phyloP scores from a whole-genome alignment of 352 stramenopile genomes.

The Peronospora belbahrii region DNA sequence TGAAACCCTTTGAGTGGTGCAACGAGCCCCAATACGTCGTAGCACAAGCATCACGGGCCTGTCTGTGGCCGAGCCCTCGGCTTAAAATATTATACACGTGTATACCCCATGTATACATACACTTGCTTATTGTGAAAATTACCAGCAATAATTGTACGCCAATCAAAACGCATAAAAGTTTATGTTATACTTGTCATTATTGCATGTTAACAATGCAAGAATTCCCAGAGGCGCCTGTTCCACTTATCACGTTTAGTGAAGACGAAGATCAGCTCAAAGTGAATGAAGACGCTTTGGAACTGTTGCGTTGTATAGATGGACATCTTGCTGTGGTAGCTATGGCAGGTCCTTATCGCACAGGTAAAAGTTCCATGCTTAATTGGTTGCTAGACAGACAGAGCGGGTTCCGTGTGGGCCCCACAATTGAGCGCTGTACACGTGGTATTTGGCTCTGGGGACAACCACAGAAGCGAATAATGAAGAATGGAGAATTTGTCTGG shows the following conservation, averaged over 20 bases:
- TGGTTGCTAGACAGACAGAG: conserved; percentile 64
- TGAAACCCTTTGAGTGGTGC: conserved; percentile 4
- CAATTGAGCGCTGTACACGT: conserved; percentile 75
- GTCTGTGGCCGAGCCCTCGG: too few relatives aligned
- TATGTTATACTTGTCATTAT: not conserved
- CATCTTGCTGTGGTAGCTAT: conserved; percentile 77
- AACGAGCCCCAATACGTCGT: conserved; percentile 27
- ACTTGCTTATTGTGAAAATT: too few relatives aligned
- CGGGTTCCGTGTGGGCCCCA: conserved; percentile 76
- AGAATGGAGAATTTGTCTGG: conserved; percentile 59
- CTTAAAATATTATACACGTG: too few relatives aligned
- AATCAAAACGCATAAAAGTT: conserved; percentile 1
- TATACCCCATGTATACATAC: too few relatives aligned
- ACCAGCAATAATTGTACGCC: too few relatives aligned
- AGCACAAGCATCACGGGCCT: conserved; percentile 37
- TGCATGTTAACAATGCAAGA: conserved; percentile 22
- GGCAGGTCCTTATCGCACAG: conserved; percentile 81
- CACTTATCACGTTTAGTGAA: conserved; percentile 82
- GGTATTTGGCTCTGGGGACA: conserved; percentile 84
- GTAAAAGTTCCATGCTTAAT: conserved; percentile 86
- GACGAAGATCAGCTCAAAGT: conserved; percentile 74
- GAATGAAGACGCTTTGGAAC: conserved; percentile 62
- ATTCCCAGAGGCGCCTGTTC: conserved; percentile 73
- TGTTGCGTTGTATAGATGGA: conserved; percentile 63
- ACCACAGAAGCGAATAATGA: conserved; percentile 49